Conservation (phyloP, 371 early-diverging fungal genomes). For the Homolaphlyctis polyrhiza region DNA sequence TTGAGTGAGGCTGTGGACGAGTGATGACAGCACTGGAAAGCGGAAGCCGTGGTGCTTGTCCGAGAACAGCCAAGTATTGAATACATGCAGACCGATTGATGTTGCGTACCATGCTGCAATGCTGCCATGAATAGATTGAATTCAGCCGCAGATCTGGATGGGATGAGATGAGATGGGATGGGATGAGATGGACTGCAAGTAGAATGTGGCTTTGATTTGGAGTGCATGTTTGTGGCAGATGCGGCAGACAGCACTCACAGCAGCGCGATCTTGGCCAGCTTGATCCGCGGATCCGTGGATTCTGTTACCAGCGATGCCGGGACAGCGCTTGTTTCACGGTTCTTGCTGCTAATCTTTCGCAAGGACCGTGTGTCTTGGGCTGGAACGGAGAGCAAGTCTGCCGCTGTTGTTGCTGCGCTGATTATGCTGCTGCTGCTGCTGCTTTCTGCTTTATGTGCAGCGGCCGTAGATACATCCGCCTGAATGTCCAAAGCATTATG, state of each 20-base stretch:
- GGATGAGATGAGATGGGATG: not conserved
- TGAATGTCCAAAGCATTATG: no score
- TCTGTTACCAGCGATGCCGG: not conserved
- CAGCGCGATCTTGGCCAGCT: not conserved
- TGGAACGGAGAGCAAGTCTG: not conserved
- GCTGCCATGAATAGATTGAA: conserved; percentile 1
- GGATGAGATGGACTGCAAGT: not conserved
- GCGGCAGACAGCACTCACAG: not conserved
- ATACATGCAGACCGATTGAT: conserved; percentile 70
- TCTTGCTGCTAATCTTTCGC: not conserved
- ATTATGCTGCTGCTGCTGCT: no score
- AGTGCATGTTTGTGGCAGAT: no score
- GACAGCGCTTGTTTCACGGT: not conserved
- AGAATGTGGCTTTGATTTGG: not conserved
- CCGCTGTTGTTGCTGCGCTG: not conserved
- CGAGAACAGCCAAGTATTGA: conserved; percentile 89
- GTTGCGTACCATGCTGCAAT: conserved; percentile 45
- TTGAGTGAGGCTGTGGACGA: conserved; percentile 64
- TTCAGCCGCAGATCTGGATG: no score
- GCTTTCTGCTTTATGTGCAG: no score
- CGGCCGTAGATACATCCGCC: no score
- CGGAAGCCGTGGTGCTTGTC: conserved; percentile 68
- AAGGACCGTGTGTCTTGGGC: not conserved
- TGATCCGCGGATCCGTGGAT: not conserved
- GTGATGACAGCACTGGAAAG: conserved; percentile 73